phyloP scores from a whole-genome alignment of 2,329 filamentous ascomycete species.

The Pezizomycotina sp. region DNA sequence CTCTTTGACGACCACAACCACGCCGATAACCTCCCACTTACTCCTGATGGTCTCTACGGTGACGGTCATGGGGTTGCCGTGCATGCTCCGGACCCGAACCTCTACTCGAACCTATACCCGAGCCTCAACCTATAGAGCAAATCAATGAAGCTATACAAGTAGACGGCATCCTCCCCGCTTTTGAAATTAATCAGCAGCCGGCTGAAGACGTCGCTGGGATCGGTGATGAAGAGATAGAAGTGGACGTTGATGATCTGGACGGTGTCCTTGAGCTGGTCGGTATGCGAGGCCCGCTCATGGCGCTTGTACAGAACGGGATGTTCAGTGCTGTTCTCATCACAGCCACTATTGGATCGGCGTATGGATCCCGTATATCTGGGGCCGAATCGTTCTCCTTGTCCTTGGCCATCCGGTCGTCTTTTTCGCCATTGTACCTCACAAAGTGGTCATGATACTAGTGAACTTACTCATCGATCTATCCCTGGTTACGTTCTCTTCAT shows the following conservation, averaged over 20 bases:
- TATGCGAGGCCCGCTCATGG: slow-evolving; percentile 81
- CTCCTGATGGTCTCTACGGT: slow-evolving; percentile 13
- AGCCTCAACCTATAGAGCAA: no score
- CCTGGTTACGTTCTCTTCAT: slow-evolving; percentile 21
- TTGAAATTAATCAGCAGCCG: no score
- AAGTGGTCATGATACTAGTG: slow-evolving; percentile 21
- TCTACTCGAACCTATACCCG: slow-evolving; percentile 3
- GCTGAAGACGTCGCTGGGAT: slow-evolving; percentile 5
- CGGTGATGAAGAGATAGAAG: slow-evolving; percentile 31
- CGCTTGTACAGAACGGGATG: slow-evolving; percentile 82
- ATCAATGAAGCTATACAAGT: no score
- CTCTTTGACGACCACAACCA: no score
- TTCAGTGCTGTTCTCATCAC: slow-evolving; percentile 86
- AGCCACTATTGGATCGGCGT: slow-evolving; percentile 72
- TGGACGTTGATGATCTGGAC: slow-evolving; percentile 82
- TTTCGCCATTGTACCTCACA: slow-evolving; percentile 22
- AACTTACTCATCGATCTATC: slow-evolving; percentile 24
- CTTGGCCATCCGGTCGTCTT: slow-evolving; percentile 24
- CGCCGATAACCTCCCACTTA: no score
- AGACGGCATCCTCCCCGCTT: no score
- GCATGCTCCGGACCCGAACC: not conserved
- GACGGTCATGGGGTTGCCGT: slow-evolving; percentile 8
- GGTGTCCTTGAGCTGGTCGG: slow-evolving; percentile 91
- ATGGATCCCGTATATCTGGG: slow-evolving; percentile 82
- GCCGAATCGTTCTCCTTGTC: slow-evolving; percentile 55